Base-by-base conservation (phyloP, 352 stramenopile species). In the Thalassiosira ordinaria region DNA sequence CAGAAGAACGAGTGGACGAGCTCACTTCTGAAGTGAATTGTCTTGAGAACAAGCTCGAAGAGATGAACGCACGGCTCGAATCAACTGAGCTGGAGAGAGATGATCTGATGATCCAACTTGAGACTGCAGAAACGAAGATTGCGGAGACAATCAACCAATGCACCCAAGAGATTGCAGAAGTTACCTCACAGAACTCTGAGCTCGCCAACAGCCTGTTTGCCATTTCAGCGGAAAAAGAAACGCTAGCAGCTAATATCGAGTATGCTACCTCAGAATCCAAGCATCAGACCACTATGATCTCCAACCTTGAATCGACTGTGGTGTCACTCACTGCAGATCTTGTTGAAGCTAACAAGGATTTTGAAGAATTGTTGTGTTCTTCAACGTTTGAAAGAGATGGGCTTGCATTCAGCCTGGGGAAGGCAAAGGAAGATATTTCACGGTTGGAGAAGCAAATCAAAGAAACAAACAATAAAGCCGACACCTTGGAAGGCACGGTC, bases 401-500 rank as follows among this genome's bases (percentile, higher is more conserved):
- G 20, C 49, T 71, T 27, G 22, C 31, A 37, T 61, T 22, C 11
- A 55, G 26, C n/a, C 13, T 71, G n/a, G 41, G 46, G 26, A 33
- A 71, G 11, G 26, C 26, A 5, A 71, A 24, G 37, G 31, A 24
- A 16, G 3, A 3, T 16, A 47, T 71, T 9, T 18, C 62, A 47
- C 62, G 26, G 20, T 44, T 71, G 7, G 62, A 71, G 44, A 41
- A 39, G 6, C 41, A 71, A 44, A 71, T 61, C 35, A 18, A 35
- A 56, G 62, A 18, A 24, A 24, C 26, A 11, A 27, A 8, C 5
- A 18, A 24, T n/a, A 41, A 46, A 22, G 11, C 26, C 11, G 9
- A n/a, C 11, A 22, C 9, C 26, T 49, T 57, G 44, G 7, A 71
- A 62, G 16, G 39, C 31, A 71, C 27, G 20, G 26, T 62, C 2